Evolutionary conservation across 1,284 basidiomycete species (phyloP).

Genomic region (Ceratobasidium sp.): DNA sequence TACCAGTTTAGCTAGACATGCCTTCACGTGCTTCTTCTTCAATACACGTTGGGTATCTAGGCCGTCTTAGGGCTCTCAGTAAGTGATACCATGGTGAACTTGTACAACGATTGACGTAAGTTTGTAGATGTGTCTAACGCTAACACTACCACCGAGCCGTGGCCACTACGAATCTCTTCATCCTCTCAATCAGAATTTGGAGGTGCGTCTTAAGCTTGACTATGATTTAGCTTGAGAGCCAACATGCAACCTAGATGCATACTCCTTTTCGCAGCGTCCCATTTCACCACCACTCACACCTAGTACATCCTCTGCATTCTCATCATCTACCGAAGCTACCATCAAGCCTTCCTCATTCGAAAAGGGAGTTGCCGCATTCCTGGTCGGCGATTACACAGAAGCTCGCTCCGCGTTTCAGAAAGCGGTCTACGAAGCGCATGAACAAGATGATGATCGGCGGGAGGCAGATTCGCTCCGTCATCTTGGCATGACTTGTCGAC

Average conservation of each 20-base stretch:
- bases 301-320: not conserved
- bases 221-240: not conserved
- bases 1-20: not conserved
- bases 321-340: not conserved
- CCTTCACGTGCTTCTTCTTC: conserved; percentile 19
- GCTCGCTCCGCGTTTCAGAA: conserved; percentile 19
- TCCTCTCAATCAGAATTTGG: not conserved
- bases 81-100: too few species aligned
- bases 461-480: conserved; percentile 31
- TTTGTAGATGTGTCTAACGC: conserved; percentile 17
- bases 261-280: not conserved
- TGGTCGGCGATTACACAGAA: conserved; percentile 1
- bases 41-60: conserved; percentile 7
- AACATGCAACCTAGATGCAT: not conserved
- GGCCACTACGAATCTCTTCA: not conserved
- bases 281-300: not conserved
- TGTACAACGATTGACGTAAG: too few species aligned
- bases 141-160: not conserved
- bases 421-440: conserved; percentile 10
- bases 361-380: conserved; percentile 17
- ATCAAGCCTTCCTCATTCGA: conserved; percentile 8
- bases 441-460: not conserved
- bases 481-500: conserved; percentile 27
- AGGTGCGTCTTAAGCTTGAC: not conserved
- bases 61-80: not conserved